Conservation (phyloP, 495 filamentous ascomycete species). For the Talaromyces borbonicus region DNA sequence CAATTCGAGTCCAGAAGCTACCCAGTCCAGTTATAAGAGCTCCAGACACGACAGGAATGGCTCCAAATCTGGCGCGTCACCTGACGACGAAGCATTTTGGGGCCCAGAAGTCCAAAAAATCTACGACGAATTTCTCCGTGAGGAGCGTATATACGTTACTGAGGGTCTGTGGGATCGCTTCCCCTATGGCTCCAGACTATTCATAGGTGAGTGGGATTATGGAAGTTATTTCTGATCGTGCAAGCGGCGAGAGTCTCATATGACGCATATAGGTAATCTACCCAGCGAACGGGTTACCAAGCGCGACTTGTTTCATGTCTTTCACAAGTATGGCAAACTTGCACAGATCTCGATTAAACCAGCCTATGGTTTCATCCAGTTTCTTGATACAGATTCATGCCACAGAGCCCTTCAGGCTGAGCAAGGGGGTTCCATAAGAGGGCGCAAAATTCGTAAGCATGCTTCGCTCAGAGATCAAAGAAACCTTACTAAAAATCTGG, state of each 20-base stretch:
- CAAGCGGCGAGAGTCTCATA: background rate
- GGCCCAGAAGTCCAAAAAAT: slow-evolving; percentile 55
- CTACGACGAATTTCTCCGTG: slow-evolving; percentile 73
- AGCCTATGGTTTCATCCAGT: slow-evolving; percentile 96
- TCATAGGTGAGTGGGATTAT: slow-evolving; percentile 65
- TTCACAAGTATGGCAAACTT: slow-evolving; percentile 74
- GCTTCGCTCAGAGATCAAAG: background rate
- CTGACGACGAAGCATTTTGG: slow-evolving; percentile 44
- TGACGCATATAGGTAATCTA: slow-evolving; percentile 78
- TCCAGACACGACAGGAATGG: slow-evolving; percentile 22
- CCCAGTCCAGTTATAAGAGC: slow-evolving; percentile 19
- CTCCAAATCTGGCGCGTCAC: slow-evolving; percentile 17
- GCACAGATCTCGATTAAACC: slow-evolving; percentile 96
- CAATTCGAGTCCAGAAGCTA: slow-evolving; percentile 20
- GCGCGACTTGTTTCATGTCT: slow-evolving; percentile 82
- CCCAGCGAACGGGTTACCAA: slow-evolving; percentile 90
- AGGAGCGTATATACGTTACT: slow-evolving; percentile 69
- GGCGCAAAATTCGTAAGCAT: slow-evolving; percentile 83
- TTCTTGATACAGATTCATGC: slow-evolving; percentile 65
- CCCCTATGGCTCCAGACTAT: slow-evolving; percentile 72
- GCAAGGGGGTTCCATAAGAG: slow-evolving; percentile 68
- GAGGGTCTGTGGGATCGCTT: slow-evolving; percentile 95
- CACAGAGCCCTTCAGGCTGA: slow-evolving; percentile 61
- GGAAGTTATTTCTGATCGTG: background rate
- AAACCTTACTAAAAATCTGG: slow-evolving; percentile 4